phyloP scores from a whole-genome alignment of 2,329 filamentous ascomycete species.

The Trichoderma atroviride region DNA sequence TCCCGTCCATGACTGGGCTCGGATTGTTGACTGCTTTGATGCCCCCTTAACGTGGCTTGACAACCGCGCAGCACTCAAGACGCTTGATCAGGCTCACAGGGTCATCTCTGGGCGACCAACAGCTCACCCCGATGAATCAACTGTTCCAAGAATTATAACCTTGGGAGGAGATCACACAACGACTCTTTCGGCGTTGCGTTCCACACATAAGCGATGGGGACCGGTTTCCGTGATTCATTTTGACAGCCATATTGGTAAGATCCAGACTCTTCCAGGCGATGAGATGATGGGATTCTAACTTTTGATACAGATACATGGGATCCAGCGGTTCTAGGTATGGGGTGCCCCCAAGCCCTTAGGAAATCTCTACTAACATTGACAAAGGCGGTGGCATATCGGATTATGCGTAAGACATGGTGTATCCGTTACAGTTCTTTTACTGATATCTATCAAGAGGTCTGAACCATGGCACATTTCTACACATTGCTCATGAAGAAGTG shows the following conservation, averaged over 20 bases:
- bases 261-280: not conserved
- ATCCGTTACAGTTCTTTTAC: not conserved
- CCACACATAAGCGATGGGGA: constrained; percentile 61
- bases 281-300: no score
- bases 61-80: constrained; percentile 32
- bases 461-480: constrained; percentile 35
- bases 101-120: constrained; percentile 28
- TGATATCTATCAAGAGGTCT: constrained; percentile 25
- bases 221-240: constrained; percentile 71
- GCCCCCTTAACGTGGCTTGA: constrained; percentile 32
- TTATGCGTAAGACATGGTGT: constrained; percentile 26
- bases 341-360: no score
- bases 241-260: constrained; percentile 56
- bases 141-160: constrained; percentile 52
- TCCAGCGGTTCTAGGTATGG: constrained; percentile 29
- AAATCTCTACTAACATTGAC: not conserved
- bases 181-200: constrained; percentile 66
- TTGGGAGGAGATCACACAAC: constrained; percentile 73
- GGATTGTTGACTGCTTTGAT: constrained; percentile 80
- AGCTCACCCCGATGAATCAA: constrained; percentile 24
- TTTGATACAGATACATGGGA: constrained; percentile 31
- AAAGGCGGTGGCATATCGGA: constrained; percentile 31
- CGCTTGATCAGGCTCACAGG: constrained; percentile 31
- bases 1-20: constrained; percentile 59
- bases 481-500: constrained; percentile 34